Base-by-base conservation (phyloP, 2,329 filamentous ascomycete genomes). In the Chaetomium olivaceum region DNA sequence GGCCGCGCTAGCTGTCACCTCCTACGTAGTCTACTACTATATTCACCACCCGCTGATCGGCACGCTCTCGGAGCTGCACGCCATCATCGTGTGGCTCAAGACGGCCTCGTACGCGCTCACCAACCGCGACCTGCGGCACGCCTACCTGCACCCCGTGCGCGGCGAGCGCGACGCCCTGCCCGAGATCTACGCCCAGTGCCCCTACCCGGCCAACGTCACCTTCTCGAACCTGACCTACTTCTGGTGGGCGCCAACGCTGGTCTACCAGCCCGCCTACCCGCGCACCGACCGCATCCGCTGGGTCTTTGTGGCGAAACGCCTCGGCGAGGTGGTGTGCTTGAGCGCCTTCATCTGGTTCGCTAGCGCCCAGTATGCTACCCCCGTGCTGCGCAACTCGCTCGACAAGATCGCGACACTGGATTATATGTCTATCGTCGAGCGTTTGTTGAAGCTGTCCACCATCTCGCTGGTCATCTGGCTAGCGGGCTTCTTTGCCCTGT, bases 391-490 rank as follows among this genome's bases (percentile, higher is more conserved):
- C 66, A 99, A 99, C 80, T 96, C 92, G 9, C 85, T 98, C 7
- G 89, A 92, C 73, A 95, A 93, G 76, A 92, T 99, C 70, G 88
- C 90, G 11, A 87, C 87, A 4, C 83, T 98, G 23, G 90, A 97
- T 73, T 76, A 96, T 54, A 81, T 89, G 14, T 91, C 91, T 48
- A 96, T 98, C 60, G 77, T 93, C 33, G 95, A 99, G 79, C 88
- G 95, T 19, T 82, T 97, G 27, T 89, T 99, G 83, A 99, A 99
- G 78, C 85, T 99, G 25, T 96, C 91, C 9, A 98, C 95, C 21
- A 97, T 99, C 68, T 96, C 91, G 21, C 85, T 98, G 33, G 89
- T 97, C 69, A 96, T 97, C 76, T 99, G 95, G 95, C 89, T 99
- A 0, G 93, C 93, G 1, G 94, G 95, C 6, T 99, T 99, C 83